phyloP scores from a whole-genome alignment of 108 stramenopile genomes.

The Fragilaria crotonensis region DNA sequence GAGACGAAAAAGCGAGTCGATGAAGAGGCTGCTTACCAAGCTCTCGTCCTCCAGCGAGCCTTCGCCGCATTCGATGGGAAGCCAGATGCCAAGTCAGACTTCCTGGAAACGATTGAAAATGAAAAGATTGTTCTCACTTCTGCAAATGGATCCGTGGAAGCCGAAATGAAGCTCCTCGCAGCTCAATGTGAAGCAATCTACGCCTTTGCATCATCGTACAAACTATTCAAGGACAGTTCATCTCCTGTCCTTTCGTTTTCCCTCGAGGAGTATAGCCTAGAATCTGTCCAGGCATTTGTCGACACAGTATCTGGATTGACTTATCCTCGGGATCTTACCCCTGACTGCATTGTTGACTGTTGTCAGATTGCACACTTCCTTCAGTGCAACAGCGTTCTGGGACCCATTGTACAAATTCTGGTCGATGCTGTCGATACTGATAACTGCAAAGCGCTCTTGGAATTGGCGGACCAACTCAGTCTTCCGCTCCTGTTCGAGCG shows the following conservation, averaged over 20 bases:
- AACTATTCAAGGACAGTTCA: background rate
- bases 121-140: slow-evolving; percentile 1
- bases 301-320: background rate
- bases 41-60: background rate
- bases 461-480: slow-evolving; percentile 61
- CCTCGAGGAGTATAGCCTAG: background rate
- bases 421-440: slow-evolving; percentile 43
- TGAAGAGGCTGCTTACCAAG: slow-evolving; percentile 6
- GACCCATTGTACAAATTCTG: slow-evolving; percentile 30
- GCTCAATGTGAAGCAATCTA: slow-evolving; percentile 12
- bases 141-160: background rate
- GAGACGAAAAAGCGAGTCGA: slow-evolving; percentile 5
- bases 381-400: slow-evolving; percentile 46
- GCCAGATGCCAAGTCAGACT: background rate
- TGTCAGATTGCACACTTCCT: slow-evolving; percentile 65
- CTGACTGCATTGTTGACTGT: slow-evolving; percentile 40
- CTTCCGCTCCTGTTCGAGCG: slow-evolving; percentile 51
- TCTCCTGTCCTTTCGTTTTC: background rate
- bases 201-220: slow-evolving; percentile 10
- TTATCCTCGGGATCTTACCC: background rate
- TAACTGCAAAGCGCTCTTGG: slow-evolving; percentile 63
- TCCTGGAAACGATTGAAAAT: background rate
- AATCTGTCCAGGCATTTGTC: slow-evolving; percentile 6
- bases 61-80: background rate
- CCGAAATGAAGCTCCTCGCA: slow-evolving; percentile 6